Evolutionary conservation across 371 early-diverging fungal genomes (phyloP).

Genomic region (Mortierella sp.): DNA sequence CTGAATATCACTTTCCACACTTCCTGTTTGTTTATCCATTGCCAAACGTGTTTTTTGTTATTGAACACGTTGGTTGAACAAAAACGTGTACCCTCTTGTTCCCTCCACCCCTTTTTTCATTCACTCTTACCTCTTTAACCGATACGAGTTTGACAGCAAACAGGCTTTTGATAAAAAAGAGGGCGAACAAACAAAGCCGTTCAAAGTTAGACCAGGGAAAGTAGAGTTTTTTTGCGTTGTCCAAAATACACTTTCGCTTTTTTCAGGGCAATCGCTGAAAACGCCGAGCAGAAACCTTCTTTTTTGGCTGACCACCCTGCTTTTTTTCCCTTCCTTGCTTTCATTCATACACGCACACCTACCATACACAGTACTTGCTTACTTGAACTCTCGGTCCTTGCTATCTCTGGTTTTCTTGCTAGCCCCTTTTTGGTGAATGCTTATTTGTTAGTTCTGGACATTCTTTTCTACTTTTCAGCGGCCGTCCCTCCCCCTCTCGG

Average conservation of each 20-base stretch:
- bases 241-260: not conserved
- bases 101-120: no score
- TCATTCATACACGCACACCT: no score
- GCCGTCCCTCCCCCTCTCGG: not conserved
- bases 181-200: not conserved
- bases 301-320: not conserved
- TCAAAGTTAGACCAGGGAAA: no score
- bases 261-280: not conserved
- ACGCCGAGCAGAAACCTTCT: not conserved
- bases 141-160: no score
- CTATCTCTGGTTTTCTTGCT: not conserved
- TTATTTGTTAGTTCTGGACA: not conserved
- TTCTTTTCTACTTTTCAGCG: conserved; percentile 4
- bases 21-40: no score
- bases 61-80: no score
- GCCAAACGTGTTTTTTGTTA: no score
- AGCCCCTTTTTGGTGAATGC: not conserved
- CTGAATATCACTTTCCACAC: no score
- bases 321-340: not conserved
- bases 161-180: no score
- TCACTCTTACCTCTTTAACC: no score
- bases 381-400: not conserved
- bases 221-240: not conserved
- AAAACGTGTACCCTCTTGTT: no score
- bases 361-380: no score